Base-by-base conservation (phyloP, 2,329 filamentous ascomycete species). In the Trichoderma hamatum region DNA sequence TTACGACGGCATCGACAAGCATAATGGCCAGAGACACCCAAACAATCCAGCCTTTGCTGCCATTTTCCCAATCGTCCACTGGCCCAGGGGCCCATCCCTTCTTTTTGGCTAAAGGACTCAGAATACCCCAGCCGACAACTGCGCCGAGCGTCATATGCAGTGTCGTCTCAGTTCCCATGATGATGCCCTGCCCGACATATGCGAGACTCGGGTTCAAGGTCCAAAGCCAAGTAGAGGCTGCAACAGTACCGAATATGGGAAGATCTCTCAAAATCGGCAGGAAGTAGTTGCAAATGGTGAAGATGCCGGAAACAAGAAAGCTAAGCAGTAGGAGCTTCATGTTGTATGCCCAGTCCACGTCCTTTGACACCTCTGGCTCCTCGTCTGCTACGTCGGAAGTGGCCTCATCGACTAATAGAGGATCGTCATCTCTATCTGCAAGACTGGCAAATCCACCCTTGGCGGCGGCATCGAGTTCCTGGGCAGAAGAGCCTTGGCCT, bases 41-140 rank as follows among this genome's bases (percentile, higher is more conserved):
- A 0, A 99, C 93, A 70, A 99, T 98, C 96, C 96, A 99, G 49
- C 95, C 96, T 81, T 98, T 97, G 78, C 93, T 97, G 11, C 96
- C 96, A 19, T 85, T 88, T 70, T 95, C 92, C 96, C 96, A 99
- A 78, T 97, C 92, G 67, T 88, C 86, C 0, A 97, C 93, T 1
- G 89, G 85, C 0, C 94, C 96, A 3, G 94, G 92, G 11, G 96
- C 96, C 96, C 96, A 99, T 3, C 92, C 93, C 73, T 87, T 88
- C 68, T 84, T 82, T 78, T 97, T 97, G 4, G 96, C 94, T 9
- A 98, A 80, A 1, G 96, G 96, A 3, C 94, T 97, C 1, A 99
- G 84, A 6, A 98, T 78, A 0, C 89, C 96, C 96, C 96, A 99
- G 30, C 96, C 96, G 11, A 97, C 76, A 19, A 97, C 78, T 3